Conservation (phyloP, 495 filamentous ascomycete species). For the Annulohypoxylon stygium region DNA sequence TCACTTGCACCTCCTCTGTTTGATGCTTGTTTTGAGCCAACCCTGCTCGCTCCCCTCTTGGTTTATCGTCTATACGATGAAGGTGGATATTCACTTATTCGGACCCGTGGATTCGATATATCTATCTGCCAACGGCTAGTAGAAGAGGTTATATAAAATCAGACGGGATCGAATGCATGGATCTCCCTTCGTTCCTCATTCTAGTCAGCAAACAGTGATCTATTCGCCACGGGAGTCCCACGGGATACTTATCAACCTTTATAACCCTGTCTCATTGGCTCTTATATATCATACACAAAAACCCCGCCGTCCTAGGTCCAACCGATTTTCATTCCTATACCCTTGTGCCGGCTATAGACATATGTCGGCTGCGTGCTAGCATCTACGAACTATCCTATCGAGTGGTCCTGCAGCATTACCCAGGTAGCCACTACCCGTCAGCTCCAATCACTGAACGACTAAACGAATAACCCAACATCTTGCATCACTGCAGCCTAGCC, state of each 20-base stretch:
- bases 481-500: conserved; percentile 2
- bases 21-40: conserved; percentile 63
- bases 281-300: conserved; percentile 28
- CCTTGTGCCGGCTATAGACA: conserved; percentile 14
- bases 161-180: conserved; percentile 43
- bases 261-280: conserved; percentile 21
- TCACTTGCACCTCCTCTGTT: conserved; percentile 55
- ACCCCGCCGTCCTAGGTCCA: conserved; percentile 25
- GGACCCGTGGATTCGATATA: background rate
- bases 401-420: conserved; percentile 4
- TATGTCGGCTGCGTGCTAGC: conserved; percentile 11
- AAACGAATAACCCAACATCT: conserved; percentile 10
- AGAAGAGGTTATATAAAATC: conserved; percentile 44
- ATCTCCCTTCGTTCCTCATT: conserved; percentile 36
- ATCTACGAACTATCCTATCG: conserved; percentile 18
- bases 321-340: conserved; percentile 17
- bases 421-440: background rate
- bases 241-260: conserved; percentile 24
- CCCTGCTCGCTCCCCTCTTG: conserved; percentile 55
- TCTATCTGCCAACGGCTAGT: conserved; percentile 9
- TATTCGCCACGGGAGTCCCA: conserved; percentile 34
- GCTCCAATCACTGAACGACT: conserved; percentile 8
- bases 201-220: conserved; percentile 29
- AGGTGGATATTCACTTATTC: conserved; percentile 26
- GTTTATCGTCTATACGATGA: conserved; percentile 31